Base-by-base conservation (phyloP, 2,329 filamentous ascomycete genomes). In the Penicillium sp. region DNA sequence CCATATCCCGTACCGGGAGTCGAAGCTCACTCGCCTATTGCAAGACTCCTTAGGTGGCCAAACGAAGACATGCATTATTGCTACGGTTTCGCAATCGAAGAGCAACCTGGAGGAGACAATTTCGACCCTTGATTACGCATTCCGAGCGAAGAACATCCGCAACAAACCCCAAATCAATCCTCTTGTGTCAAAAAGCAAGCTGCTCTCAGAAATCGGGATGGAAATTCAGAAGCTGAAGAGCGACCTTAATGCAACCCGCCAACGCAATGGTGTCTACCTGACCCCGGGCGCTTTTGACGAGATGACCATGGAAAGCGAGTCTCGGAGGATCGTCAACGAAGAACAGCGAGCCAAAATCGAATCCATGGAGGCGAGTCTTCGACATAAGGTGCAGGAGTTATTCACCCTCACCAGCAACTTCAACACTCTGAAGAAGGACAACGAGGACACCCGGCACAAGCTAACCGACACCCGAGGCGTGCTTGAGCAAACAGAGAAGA, bases 31-130 rank as follows among this genome's bases (percentile, higher is more conserved):
- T 2, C 82, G 93, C 16, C 74, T 98, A 3, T 75, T 98, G 16
- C 94, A 98, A 82, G 94, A 98, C 66, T 98, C 94, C 0, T 79
- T 98, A 0, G 93, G 93, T 51, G 93, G 93, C 3, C 82, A 86
- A 42, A 98, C 94, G 1, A 98, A 98, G 66, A 98, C 93, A 0
- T 98, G 93, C 73, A 98, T 98, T 56, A 97, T 98, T 62, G 93
- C 93, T 5, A 98, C 93, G 0, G 80, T 98, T 32, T 97, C 93
- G 2, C 90, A 93, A 1, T 89, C 90, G 6, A 94, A 93, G 69
- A 90, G 85, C 69, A 98, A 97, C 59, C 76, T 98, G 1, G 93
- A 98, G 63, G 93, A 98, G 69, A 98, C 94, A 0, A 97, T 98
- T 50, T 97, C 93, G 0, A 98, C 94, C 0, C 78, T 98, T 1